phyloP scores from a whole-genome alignment of 345 rosid species.

The Orychophragmus violaceus region DNA sequence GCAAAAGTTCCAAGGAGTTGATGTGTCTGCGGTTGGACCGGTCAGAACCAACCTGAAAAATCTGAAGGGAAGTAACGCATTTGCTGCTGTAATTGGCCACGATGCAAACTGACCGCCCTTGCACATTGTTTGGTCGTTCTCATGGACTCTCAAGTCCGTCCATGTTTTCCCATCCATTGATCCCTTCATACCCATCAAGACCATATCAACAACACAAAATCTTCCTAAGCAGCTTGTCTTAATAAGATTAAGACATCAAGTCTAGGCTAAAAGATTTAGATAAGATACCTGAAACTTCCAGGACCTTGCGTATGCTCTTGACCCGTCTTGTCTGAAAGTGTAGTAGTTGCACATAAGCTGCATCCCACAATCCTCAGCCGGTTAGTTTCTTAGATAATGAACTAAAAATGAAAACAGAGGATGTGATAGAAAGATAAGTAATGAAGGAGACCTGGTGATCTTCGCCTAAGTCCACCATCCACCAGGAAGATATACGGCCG shows the following conservation, averaged over 20 bases:
- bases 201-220: not conserved
- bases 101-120: constrained; percentile 81
- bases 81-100: constrained; percentile 67
- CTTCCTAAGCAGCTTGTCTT: constrained; percentile 6
- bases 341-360: constrained; percentile 98
- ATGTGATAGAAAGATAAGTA: not conserved
- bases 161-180: constrained; percentile 70
- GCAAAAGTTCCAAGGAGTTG: constrained; percentile 77
- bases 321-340: constrained; percentile 89
- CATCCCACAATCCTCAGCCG: constrained; percentile 15
- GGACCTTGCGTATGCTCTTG: constrained; percentile 60
- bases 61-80: constrained; percentile 70
- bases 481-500: constrained; percentile 66
- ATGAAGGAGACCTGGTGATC: constrained; percentile 70
- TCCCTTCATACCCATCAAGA: constrained; percentile 45
- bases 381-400: not conserved
- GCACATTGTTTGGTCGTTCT: constrained; percentile 70
- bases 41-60: constrained; percentile 66
- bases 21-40: constrained; percentile 61
- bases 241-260: not conserved
- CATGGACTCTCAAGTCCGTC: constrained; percentile 70
- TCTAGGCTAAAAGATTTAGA: not conserved
- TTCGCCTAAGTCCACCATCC: constrained; percentile 90
- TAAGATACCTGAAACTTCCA: constrained; percentile 87
- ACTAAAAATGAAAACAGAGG: not conserved